A percentile compares a stretch with the other conserved stretches of the same genome.
These are phyloP conservation scores for Penicillium psychrofluorescens DNA, from an alignment of 495 filamentous ascomycete genomes.

Conservation along the genomic window DNA sequence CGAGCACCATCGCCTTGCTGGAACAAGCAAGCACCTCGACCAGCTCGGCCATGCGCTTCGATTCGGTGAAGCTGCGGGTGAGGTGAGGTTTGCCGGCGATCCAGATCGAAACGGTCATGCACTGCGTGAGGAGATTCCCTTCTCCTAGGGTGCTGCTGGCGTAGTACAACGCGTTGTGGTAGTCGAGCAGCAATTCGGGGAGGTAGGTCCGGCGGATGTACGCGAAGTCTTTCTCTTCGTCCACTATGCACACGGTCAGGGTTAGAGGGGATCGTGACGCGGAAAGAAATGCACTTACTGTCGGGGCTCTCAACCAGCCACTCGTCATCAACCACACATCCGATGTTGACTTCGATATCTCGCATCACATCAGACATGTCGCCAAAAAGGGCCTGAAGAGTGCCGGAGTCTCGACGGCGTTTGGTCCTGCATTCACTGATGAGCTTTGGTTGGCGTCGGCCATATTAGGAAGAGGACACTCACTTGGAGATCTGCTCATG, in stretches of 20 bases:
- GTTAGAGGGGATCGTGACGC: too few species aligned
- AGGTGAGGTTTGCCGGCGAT: slow-evolving; percentile 59
- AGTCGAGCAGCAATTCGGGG: slow-evolving; percentile 76
- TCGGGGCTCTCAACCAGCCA: slow-evolving; percentile 28
- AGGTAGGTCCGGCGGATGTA: slow-evolving; percentile 66
- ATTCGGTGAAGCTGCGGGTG: slow-evolving; percentile 54
- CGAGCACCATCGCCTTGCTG: slow-evolving; percentile 65
- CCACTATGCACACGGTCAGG: slow-evolving; percentile 13
- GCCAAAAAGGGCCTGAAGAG: slow-evolving; percentile 24
- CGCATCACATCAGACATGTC: slow-evolving; percentile 27
- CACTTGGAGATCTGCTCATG: slow-evolving; percentile 41
- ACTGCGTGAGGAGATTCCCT: slow-evolving; percentile 58
- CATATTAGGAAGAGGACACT: slow-evolving; percentile 6
- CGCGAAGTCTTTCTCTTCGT: slow-evolving; percentile 34
- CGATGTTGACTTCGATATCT: slow-evolving; percentile 22
- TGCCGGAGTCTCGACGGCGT: slow-evolving; percentile 26
- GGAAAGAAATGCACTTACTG: slow-evolving; percentile 24
- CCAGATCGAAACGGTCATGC: slow-evolving; percentile 68
- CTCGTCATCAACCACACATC: slow-evolving; percentile 28
- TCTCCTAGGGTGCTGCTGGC: slow-evolving; percentile 53
- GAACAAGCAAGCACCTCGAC: slow-evolving; percentile 64
- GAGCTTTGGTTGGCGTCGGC: background rate
- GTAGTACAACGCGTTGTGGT: slow-evolving; percentile 65
- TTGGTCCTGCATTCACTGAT: slow-evolving; percentile 19
- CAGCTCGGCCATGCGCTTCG: slow-evolving; percentile 69